Evolutionary conservation across 345 rosid genomes (phyloP).

Genomic region (Lenwebbia sp.): DNA sequence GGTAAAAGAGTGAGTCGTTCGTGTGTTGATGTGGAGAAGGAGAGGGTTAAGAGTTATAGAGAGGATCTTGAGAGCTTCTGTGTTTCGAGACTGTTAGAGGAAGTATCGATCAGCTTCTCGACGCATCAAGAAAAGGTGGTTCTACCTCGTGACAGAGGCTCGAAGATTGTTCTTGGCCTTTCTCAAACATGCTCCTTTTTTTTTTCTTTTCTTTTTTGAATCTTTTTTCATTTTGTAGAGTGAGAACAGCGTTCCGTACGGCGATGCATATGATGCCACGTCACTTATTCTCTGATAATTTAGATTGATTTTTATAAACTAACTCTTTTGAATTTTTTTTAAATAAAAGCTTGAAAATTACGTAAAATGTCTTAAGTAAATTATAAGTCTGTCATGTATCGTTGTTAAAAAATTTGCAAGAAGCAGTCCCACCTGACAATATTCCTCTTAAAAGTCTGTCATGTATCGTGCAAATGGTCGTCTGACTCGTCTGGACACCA

Average conservation of each 20-base stretch:
- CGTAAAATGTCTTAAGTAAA: too few relatives aligned
- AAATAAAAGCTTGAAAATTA: too few relatives aligned
- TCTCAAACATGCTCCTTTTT: not conserved
- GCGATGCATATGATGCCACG: not conserved
- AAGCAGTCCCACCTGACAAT: too few relatives aligned
- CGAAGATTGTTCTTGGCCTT: conserved; percentile 7
- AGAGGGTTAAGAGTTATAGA: conserved; percentile 1
- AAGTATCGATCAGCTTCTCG: conserved; percentile 42
- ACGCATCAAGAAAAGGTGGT: not conserved
- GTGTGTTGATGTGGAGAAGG: not conserved
- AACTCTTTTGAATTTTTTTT: too few relatives aligned
- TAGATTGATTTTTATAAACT: too few relatives aligned
- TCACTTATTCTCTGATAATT: not conserved
- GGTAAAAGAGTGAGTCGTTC: not conserved
- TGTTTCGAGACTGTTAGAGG: conserved; percentile 8
- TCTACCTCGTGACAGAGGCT: not conserved
- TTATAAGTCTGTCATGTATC: too few relatives aligned
- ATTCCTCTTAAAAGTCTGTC: too few relatives aligned
- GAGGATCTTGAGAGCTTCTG: not conserved
- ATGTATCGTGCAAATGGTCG: too few relatives aligned
- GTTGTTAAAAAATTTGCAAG: too few relatives aligned
- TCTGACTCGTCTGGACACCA: too few relatives aligned
- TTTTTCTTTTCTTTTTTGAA: too few relatives aligned
- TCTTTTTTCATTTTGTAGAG: not conserved
- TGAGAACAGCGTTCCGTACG: not conserved